Percentiles rank a stretch among this genome's conserved stretches.
Conservation (phyloP, 805 yeast species). For the Monosporozyma yasuniensis region DNA sequence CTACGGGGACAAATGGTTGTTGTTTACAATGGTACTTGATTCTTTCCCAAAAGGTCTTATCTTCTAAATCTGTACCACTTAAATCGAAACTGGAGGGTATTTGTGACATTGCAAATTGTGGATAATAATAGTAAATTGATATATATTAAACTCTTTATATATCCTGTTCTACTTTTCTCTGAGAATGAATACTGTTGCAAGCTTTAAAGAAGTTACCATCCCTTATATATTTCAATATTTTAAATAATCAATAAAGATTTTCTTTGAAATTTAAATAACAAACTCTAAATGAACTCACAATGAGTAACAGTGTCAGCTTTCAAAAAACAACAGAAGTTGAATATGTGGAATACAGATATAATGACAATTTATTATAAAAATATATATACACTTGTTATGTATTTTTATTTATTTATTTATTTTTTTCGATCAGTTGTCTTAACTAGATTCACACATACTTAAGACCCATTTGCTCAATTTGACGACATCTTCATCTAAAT, state of each 20-base stretch:
- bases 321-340: neutral
- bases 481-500: conserved; percentile 53
- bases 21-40: conserved; percentile 58
- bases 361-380: neutral
- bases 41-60: conserved; percentile 26
- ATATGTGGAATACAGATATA: neutral
- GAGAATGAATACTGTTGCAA: neutral
- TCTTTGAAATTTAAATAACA: neutral
- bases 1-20: conserved; percentile 86
- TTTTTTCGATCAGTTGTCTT: neutral
- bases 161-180: neutral
- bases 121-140: neutral
- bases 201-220: neutral
- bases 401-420: neutral
- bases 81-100: conserved; percentile 24
- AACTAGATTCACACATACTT: conserved; percentile 33
- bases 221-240: neutral
- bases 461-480: conserved; percentile 66
- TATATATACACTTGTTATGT: neutral
- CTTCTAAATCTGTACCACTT: conserved; percentile 5
- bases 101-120: neutral
- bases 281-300: neutral
- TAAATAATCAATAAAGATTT: neutral
- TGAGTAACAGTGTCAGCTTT: too few species aligned
- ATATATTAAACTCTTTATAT: neutral